Percentiles rank a stretch among this genome's conserved stretches.
These are phyloP conservation scores for Candida smagusa DNA, from an alignment of 1,139 yeast genomes.

Conservation along the genomic window DNA sequence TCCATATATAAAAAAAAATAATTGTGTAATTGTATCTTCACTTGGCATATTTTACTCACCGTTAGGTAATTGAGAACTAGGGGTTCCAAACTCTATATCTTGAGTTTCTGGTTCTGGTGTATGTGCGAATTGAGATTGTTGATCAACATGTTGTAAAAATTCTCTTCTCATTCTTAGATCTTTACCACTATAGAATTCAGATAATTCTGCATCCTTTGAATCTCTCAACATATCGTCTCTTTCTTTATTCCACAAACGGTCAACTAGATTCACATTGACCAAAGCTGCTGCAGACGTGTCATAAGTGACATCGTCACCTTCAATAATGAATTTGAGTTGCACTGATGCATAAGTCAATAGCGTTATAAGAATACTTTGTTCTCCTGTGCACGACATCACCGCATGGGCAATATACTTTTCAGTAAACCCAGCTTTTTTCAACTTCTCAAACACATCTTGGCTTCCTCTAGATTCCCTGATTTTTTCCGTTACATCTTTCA, in stretches of 20 bases:
- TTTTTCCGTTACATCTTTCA: constrained; percentile 1
- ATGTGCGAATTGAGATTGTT: background rate
- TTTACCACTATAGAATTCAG: background rate
- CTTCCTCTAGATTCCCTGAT: background rate
- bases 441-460: constrained; percentile 4
- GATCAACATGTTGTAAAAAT: background rate
- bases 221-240: constrained; percentile 1
- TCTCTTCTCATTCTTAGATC: background rate
- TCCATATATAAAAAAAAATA: background rate
- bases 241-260: constrained; percentile 1
- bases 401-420: constrained; percentile 27
- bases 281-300: background rate
- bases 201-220: constrained; percentile 1
- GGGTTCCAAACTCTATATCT: background rate
- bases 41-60: background rate
- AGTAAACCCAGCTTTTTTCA: constrained; percentile 23
- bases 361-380: constrained; percentile 9
- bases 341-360: constrained; percentile 7
- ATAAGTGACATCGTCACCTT: background rate
- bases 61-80: background rate
- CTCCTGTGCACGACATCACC: constrained; percentile 24
- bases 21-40: background rate
- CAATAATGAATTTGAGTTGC: constrained; percentile 2
- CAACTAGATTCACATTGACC: background rate
- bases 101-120: background rate